phyloP scores from a whole-genome alignment of 2,329 filamentous ascomycete species.

The Arthrobotrys entomopaga region DNA sequence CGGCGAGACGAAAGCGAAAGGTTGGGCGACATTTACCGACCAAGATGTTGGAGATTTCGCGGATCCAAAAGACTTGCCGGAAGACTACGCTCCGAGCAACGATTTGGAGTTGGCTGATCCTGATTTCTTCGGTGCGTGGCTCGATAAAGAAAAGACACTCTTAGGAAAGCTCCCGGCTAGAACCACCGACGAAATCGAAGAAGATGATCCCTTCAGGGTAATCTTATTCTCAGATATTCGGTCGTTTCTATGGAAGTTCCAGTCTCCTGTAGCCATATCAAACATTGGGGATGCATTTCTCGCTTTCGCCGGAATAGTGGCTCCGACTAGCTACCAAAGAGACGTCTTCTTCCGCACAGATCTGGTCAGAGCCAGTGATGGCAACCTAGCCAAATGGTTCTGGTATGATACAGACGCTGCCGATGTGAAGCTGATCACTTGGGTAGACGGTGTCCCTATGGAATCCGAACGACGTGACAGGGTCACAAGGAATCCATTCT shows the following conservation, averaged over 20 bases:
- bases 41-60: slow-evolving; percentile 56
- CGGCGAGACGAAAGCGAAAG: slow-evolving; percentile 76
- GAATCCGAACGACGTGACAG: slow-evolving; percentile 56
- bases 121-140: slow-evolving; percentile 63
- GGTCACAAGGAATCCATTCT: slow-evolving; percentile 58
- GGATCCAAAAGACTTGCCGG: slow-evolving; percentile 48
- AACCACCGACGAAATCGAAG: slow-evolving; percentile 76
- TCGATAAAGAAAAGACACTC: slow-evolving; percentile 62
- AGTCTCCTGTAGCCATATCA: slow-evolving; percentile 28
- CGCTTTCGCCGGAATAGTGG: slow-evolving; percentile 72
- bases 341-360: slow-evolving; percentile 69
- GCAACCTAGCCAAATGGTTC: slow-evolving; percentile 57
- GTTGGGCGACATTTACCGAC: slow-evolving; percentile 71
- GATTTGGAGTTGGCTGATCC: slow-evolving; percentile 53
- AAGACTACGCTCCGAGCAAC: slow-evolving; percentile 24
- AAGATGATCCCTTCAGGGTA: slow-evolving; percentile 84
- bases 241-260: slow-evolving; percentile 71
- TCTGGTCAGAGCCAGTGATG: slow-evolving; percentile 46
- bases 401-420: slow-evolving; percentile 53
- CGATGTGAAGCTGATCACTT: slow-evolving; percentile 49
- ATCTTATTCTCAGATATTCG: slow-evolving; percentile 82
- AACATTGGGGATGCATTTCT: slow-evolving; percentile 71
- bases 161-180: slow-evolving; percentile 71
- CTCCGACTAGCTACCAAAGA: slow-evolving; percentile 58
- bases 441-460: slow-evolving; percentile 56